Conservation (phyloP, 768 basidiomycete species). For the Clavulina sp. region DNA sequence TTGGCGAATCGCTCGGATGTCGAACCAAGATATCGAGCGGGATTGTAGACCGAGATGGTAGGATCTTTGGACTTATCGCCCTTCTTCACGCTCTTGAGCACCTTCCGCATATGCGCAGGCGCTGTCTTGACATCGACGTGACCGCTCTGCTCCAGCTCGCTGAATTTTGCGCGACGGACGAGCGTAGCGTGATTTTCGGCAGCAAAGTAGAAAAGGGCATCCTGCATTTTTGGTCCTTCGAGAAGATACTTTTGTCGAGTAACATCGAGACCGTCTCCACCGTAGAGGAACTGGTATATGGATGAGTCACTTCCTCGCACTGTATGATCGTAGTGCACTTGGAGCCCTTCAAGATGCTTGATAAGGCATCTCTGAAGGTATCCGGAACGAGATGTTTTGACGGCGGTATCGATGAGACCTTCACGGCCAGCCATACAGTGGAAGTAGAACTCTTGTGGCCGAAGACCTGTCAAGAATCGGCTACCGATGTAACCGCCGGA, state of each 20-base stretch:
- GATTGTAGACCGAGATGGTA: constrained; percentile 54
- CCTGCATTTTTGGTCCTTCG: background rate
- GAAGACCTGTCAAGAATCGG: constrained; percentile 95
- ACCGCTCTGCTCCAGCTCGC: constrained; percentile 37
- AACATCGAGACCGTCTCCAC: constrained; percentile 90
- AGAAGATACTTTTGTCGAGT: constrained; percentile 92
- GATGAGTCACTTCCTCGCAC: constrained; percentile 90
- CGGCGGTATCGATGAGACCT: constrained; percentile 96
- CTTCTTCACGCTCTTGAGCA: constrained; percentile 47
- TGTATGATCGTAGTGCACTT: constrained; percentile 95
- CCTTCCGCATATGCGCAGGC: constrained; percentile 69
- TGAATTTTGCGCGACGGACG: constrained; percentile 36
- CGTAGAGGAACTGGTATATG: constrained; percentile 91
- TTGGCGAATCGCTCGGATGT: constrained; percentile 86
- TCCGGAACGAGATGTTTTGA: constrained; percentile 96
- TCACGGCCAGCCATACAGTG: constrained; percentile 99
- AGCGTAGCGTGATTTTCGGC: constrained; percentile 71
- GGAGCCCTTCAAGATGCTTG: constrained; percentile 94
- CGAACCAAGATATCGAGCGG: constrained; percentile 64
- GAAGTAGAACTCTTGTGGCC: constrained; percentile 98
- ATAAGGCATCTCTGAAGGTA: constrained; percentile 96
- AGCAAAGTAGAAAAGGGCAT: constrained; percentile 71
- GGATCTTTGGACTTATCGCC: constrained; percentile 45
- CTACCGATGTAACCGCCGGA: constrained; percentile 97
- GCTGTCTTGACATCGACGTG: constrained; percentile 53